Conservation (phyloP, 2,329 filamentous ascomycete species). For the Colletotrichum cereale region DNA sequence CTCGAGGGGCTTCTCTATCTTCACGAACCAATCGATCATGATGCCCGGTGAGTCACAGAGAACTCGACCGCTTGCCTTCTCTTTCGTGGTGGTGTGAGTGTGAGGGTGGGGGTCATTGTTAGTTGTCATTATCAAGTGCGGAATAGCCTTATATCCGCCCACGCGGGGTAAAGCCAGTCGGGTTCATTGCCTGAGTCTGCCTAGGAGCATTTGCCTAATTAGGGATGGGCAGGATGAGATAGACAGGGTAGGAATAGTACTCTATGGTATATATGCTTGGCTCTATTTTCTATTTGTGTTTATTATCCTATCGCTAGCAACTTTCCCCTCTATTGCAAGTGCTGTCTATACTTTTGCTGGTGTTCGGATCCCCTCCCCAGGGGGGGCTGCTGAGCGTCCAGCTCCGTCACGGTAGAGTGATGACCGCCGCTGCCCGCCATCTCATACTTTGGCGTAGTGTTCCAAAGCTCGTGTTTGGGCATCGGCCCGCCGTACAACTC, state of each 20-base stretch:
- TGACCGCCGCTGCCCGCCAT: neutral
- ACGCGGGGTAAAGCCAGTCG: neutral
- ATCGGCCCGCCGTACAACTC: neutral
- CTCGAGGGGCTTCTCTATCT: neutral
- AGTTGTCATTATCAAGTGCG: neutral
- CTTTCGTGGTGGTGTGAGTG: too few species aligned
- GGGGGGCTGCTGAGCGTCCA: neutral
- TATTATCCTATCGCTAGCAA: too few species aligned
- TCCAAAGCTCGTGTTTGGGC: neutral
- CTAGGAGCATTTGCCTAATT: neutral
- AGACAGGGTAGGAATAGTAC: too few species aligned
- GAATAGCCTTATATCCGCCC: neutral
- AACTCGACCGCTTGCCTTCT: neutral
- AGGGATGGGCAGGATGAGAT: neutral
- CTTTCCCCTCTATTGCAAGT: neutral
- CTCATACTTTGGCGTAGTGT: neutral
- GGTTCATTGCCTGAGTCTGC: neutral
- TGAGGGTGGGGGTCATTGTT: neutral
- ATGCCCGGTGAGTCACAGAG: neutral
- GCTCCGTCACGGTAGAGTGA: constrained; percentile 20
- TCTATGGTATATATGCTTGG: too few species aligned
- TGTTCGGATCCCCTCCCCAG: neutral
- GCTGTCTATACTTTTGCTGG: neutral
- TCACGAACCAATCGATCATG: neutral
- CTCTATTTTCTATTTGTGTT: too few species aligned